Evolutionary conservation across 2,329 filamentous ascomycete species (phyloP), one percentile per base, ranked within the genome.

Genomic region (Alternaria dauci): DNA sequence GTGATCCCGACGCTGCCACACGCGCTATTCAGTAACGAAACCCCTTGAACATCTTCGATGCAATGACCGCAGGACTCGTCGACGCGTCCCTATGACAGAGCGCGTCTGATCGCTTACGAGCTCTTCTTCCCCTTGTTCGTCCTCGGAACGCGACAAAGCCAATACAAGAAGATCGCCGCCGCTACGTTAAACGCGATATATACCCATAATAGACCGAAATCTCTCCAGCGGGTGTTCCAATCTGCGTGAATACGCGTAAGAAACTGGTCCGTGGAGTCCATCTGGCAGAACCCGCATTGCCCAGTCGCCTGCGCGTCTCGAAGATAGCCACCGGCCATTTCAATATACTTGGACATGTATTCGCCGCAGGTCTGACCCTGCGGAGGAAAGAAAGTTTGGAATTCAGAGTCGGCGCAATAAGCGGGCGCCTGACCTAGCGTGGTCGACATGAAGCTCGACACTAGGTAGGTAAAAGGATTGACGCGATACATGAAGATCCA

Each of bases 401-500:
- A 80, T 47, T 89, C 82, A 1, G 61, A 72, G 66, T 66, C 47
- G 1, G 78, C 70, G 59, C 84, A 89, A 44, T 74, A 80, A 41
- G 88, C 85, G 3, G 78, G 67, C 1, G 81, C 81, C 0, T 72
- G 73, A 0, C 81, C 79, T 0, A 89, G 74, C 55, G 78, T 74
- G 0, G 79, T 73, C 1, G 74, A 65, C 28, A 80, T 89, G 62
- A 91, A 87, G 0, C 88, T 88, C 0, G 85, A 87, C 8, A 88
- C 81, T 9, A 86, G 83, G 76, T 91, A 92, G 0, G 88, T 91
- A 62, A 91, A 88, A 0, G 89, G 89, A 0, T 85, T 88, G 18
- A 88, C 81, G 20, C 87, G 83, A 75, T 92, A 91, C 90, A 93
- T 92, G 80, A 91, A 93, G 66, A 88, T 88, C 91, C 91, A 93